Base-by-base conservation (phyloP, 768 basidiomycete genomes). In the Daedaleopsis nitida region DNA sequence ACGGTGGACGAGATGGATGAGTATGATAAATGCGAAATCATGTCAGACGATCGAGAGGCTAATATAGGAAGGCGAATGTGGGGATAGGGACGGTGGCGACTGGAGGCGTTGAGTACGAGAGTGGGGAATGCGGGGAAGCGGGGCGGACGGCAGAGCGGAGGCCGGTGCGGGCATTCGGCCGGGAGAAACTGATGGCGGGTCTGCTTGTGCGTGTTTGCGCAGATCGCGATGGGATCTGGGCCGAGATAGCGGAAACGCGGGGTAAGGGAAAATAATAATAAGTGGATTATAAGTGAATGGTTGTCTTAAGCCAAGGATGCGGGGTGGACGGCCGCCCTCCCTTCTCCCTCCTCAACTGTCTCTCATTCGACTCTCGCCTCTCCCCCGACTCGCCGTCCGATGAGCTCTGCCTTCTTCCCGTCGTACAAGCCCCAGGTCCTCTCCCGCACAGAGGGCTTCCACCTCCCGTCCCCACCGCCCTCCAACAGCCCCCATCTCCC, bases 401-500 rank as follows among this genome's bases (percentile, higher is more conserved):
- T 68, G 69, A 60, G 63, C 59, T 70, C 68, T 52, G 56, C 67
- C 50, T 65, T 66, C 58, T 71, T 69, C 66, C 58, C 59, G 38
- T 68, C 66, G 43, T 83, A 82, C 77, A 84, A 85, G 69, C 81
- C 84, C 16, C 83, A 83, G 64, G 75, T 90, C 65, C 68, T 70
- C 68, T 67, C 67, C 55, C 78, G 88, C 61, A 86, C 88, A 69
- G 86, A 91, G 75, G 90, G 91, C 67, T 92, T 92, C 72, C 86
- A 89, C 63, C 68, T 86, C 38, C 82, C 84, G 21, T 78, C 78
- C 50, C 80, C 84, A 23, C 71, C 78, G 11, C 70, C 75, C 52
- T 66, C 65, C 52, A 66, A 74, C 62, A 61, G 74, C 38, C 51
- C 64, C 57, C 74, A 51, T 64, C 73, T 59, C 66, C 72, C 48